Base-by-base conservation (phyloP, 805 yeast species). In the Schwanniomyces pseudopolymorphus region DNA sequence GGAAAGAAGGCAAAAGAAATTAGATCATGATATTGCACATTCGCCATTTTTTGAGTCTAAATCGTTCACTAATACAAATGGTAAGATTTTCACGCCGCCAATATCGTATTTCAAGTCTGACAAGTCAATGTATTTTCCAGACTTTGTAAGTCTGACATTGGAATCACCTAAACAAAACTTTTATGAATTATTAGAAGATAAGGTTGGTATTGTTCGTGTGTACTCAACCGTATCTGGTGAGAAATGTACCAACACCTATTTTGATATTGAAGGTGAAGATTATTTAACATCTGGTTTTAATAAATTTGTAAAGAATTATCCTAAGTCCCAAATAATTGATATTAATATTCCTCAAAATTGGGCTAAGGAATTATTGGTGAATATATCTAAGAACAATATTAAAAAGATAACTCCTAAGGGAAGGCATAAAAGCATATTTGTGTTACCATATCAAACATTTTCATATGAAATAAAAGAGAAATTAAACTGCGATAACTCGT, bases 31-130 rank as follows among this genome's bases (percentile, higher is more conserved):
- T 40, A 61, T 72, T 35, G 61, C 60, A 27, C 78, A 72, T 51
- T 72, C 77, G 11, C 74, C 75, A 5, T 67, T 72, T 53, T 72
- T 69, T 48, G 78, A 72, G 46, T 61, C 72, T 28, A 70, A 71
- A 48, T 70, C 76, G 2, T 72, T 81, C 59, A 72, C 84, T 41
- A 85, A 84, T 55, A 87, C 92, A 2, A 79, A 83, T 33, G 99
- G 98, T 20, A 89, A 90, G 66, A 74, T 91, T 51, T 94, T 90
- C 70, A 70, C 77, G 14, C 80, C 96, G 0, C 98, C 98, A 1
- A 73, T 79, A n/a, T 80, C 90, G 1, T 85, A 79, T 55, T 91
- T 92, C 78, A 80, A 79, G 49, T 67, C 73, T 10, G 91, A 87
- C 6, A 85, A 79, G 58, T 75, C 97, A 0, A 67, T 81, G 40